These are phyloP conservation scores for Ceratocystis diversiconidia DNA, from an alignment of 2,329 filamentous ascomycete genomes.

Conservation along the genomic window DNA sequence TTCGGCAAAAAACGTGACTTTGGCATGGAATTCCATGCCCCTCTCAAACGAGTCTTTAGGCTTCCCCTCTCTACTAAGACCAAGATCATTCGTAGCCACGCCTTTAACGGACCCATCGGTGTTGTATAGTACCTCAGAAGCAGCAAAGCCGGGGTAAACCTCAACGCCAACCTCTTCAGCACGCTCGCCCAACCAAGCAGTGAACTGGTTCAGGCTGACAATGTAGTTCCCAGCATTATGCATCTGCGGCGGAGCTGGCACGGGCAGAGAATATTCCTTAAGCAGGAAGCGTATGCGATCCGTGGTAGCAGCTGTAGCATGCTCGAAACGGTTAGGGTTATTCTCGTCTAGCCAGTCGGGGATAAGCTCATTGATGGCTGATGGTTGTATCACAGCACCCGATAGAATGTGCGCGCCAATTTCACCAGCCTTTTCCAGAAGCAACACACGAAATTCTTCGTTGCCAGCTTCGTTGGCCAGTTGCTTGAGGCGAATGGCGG, in stretches of 20 bases:
- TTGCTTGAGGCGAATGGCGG: constrained; percentile 90
- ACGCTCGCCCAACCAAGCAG: constrained; percentile 87
- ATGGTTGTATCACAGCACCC: constrained; percentile 86
- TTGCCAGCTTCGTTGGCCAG: constrained; percentile 88
- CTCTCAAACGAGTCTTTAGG: constrained; percentile 85
- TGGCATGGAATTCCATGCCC: constrained; percentile 95
- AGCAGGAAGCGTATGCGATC: constrained; percentile 95
- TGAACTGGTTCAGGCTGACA: constrained; percentile 84
- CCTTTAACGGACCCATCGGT: constrained; percentile 78
- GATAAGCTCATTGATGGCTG: constrained; percentile 74
- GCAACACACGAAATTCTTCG: constrained; percentile 83
- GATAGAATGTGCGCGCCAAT: constrained; percentile 90
- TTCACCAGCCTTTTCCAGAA: constrained; percentile 91
- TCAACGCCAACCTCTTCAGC: constrained; percentile 96
- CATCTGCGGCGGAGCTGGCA: constrained; percentile 92
- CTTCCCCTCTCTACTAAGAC: constrained; percentile 65
- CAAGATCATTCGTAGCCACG: constrained; percentile 90
- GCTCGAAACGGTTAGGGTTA: constrained; percentile 76
- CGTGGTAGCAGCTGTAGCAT: constrained; percentile 66
- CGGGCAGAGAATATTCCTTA: constrained; percentile 58
- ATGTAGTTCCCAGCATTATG: constrained; percentile 97
- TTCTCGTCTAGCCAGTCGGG: constrained; percentile 85
- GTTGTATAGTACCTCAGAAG: constrained; percentile 79
- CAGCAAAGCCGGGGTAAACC: constrained; percentile 90
- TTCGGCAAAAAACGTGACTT: constrained; percentile 81